Conservation (phyloP, 2,329 filamentous ascomycete genomes). For the Fusarium continuum region DNA sequence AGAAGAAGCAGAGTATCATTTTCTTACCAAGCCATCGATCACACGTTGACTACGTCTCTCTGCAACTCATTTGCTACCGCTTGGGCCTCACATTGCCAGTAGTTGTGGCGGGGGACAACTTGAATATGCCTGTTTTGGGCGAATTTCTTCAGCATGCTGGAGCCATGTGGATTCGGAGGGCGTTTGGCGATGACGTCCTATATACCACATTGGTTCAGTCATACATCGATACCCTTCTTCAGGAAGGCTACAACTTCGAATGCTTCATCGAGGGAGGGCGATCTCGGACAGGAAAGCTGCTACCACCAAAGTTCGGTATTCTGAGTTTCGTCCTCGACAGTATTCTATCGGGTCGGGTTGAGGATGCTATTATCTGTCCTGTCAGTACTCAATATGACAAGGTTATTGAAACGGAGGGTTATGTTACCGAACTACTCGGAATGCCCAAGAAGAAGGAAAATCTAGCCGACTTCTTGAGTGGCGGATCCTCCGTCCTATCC, state of each 20-base stretch:
- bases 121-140: slow-evolving; percentile 92
- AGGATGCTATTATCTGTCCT: slow-evolving; percentile 92
- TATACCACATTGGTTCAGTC: slow-evolving; percentile 94
- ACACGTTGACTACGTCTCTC: slow-evolving; percentile 94
- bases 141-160: slow-evolving; percentile 94
- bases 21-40: slow-evolving; percentile 95
- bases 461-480: slow-evolving; percentile 85
- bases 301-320: slow-evolving; percentile 96
- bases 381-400: slow-evolving; percentile 99
- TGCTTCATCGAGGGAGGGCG: slow-evolving; percentile 97
- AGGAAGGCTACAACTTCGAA: slow-evolving; percentile 92
- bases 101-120: slow-evolving; percentile 93
- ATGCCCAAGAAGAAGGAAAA: slow-evolving; percentile 97
- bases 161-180: slow-evolving; percentile 94
- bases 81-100: slow-evolving; percentile 88
- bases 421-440: slow-evolving; percentile 92
- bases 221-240: slow-evolving; percentile 91
- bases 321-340: slow-evolving; percentile 91
- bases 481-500: slow-evolving; percentile 85
- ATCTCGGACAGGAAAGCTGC: slow-evolving; percentile 90
- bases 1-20: slow-evolving; percentile 93
- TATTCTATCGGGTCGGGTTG: slow-evolving; percentile 83
- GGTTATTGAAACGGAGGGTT: slow-evolving; percentile 96
- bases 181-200: slow-evolving; percentile 90
- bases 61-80: slow-evolving; percentile 95